Evolutionary conservation across 768 basidiomycete genomes (phyloP).

Genomic region (Pisolithus tinctorius): DNA sequence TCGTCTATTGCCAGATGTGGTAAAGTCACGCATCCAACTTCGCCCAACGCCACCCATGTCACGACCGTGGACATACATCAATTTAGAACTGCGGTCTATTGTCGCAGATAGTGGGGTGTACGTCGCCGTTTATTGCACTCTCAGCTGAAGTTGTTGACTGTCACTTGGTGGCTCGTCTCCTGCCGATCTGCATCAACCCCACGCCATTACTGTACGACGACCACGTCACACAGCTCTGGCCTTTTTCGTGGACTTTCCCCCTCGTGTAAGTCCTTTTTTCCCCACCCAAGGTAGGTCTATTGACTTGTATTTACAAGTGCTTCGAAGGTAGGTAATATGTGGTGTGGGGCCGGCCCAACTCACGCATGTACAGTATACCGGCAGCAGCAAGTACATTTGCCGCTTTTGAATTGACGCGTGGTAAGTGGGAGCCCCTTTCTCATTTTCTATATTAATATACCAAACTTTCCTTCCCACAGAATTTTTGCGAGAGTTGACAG

Average conservation of each 20-base stretch:
- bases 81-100: constrained; percentile 57
- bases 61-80: constrained; percentile 72
- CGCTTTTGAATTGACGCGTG: constrained; percentile 79
- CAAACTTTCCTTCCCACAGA: constrained; percentile 5
- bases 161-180: not conserved
- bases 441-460: not conserved
- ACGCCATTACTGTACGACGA: not conserved
- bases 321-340: constrained; percentile 46
- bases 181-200: not conserved
- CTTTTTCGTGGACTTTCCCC: constrained; percentile 73
- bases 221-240: constrained; percentile 33
- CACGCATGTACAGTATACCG: constrained; percentile 56
- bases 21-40: constrained; percentile 88
- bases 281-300: not conserved
- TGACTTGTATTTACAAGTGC: constrained; percentile 33
- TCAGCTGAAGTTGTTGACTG: not conserved
- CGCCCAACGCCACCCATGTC: constrained; percentile 66
- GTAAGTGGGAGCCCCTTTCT: constrained; percentile 29
- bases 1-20: constrained; percentile 51
- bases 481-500: constrained; percentile 19
- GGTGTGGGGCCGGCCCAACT: not conserved
- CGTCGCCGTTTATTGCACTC: constrained; percentile 24
- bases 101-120: constrained; percentile 69
- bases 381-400: constrained; percentile 89
- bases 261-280: constrained; percentile 48